Evolutionary conservation across 768 basidiomycete genomes (phyloP).

Genomic region (Thelephora aurantiotincta): DNA sequence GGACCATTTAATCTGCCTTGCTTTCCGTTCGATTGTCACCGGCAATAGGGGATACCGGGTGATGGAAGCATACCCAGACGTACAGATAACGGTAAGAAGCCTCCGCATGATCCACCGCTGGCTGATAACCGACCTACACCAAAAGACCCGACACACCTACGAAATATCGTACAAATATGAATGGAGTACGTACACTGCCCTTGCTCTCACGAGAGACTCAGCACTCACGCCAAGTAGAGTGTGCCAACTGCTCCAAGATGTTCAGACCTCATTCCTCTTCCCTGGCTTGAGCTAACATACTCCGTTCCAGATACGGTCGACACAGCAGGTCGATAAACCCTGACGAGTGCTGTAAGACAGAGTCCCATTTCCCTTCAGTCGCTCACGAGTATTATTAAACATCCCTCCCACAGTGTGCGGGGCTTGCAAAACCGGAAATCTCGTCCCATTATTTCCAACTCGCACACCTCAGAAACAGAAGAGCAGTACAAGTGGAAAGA

Average conservation of each 20-base stretch:
- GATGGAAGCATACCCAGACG: constrained; percentile 53
- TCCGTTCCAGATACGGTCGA: constrained; percentile 45
- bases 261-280: constrained; percentile 16
- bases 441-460: constrained; percentile 41
- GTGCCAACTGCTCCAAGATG: constrained; percentile 49
- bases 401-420: constrained; percentile 39
- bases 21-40: not conserved
- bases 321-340: constrained; percentile 60
- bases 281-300: not conserved
- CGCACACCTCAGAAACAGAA: constrained; percentile 21
- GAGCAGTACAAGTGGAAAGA: constrained; percentile 24
- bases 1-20: constrained; percentile 8
- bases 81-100: constrained; percentile 49
- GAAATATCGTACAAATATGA: constrained; percentile 60
- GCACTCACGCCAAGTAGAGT: constrained; percentile 27
- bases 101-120: not conserved
- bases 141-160: constrained; percentile 57
- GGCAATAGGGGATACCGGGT: constrained; percentile 52
- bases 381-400: not conserved
- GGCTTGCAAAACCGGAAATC: constrained; percentile 42
- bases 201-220: constrained; percentile 3
- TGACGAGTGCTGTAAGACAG: constrained; percentile 42
- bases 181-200: constrained; percentile 40
- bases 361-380: not conserved
- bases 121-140: not conserved